Conservation (phyloP, 1,284 basidiomycete species). For the Leccinum fuscescens region DNA sequence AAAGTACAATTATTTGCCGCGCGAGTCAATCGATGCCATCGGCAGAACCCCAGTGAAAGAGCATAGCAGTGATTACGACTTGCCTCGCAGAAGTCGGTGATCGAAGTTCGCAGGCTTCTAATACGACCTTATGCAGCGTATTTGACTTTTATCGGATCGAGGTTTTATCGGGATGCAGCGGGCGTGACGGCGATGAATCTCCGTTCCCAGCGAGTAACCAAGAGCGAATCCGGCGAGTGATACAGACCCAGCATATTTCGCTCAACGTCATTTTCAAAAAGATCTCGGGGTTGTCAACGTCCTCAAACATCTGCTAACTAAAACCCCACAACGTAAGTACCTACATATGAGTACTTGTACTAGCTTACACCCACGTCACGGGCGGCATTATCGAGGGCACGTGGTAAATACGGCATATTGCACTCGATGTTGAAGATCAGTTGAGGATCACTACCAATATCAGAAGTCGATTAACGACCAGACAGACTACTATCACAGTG, state of each 20-base stretch:
- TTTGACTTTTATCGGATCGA: constrained; percentile 21
- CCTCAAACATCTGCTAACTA: not conserved
- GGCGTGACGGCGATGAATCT: constrained; percentile 29
- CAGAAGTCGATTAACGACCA: constrained; percentile 28
- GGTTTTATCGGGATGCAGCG: constrained; percentile 19
- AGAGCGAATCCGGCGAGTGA: constrained; percentile 24
- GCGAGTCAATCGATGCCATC: constrained; percentile 34
- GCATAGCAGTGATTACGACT: constrained; percentile 16
- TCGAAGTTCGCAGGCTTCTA: constrained; percentile 20
- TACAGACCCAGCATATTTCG: constrained; percentile 4
- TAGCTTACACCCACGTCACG: constrained; percentile 2
- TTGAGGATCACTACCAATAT: constrained; percentile 31
- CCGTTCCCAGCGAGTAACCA: constrained; percentile 27
- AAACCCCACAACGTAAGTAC: not conserved
- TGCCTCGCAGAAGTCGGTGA: constrained; percentile 16
- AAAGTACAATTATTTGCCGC: constrained; percentile 13
- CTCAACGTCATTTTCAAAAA: constrained; percentile 8
- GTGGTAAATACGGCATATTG: constrained; percentile 20
- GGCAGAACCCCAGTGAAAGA: constrained; percentile 22
- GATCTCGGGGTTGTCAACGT: not conserved
- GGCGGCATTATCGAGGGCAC: constrained; percentile 11
- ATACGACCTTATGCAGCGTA: constrained; percentile 19
- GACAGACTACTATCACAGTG: constrained; percentile 4
- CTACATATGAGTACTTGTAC: not conserved
- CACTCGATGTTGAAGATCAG: constrained; percentile 25